Evolutionary conservation across 345 rosid genomes (phyloP), one percentile per base, ranked within the genome.

Genomic region (Hibiscus mutabilis): DNA sequence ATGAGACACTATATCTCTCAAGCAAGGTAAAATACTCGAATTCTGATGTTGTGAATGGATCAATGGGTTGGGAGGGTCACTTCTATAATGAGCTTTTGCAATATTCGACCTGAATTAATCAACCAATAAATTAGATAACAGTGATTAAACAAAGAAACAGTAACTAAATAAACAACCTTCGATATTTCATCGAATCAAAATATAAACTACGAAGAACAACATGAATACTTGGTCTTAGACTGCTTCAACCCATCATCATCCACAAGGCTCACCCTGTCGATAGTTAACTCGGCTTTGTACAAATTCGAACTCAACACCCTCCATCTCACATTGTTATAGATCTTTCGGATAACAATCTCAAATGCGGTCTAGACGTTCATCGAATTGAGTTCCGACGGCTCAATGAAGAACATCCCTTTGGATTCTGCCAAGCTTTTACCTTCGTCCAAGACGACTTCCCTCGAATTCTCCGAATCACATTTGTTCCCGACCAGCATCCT

Each of bases 401-500:
- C 98, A 83, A 88, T 84, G 80, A 91, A 94, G 84, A 90, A 91
- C 66, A 94, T 49, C 0, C 88, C 89, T 80, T 88, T 90, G 56
- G 83, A 88, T 78, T 91, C 93, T 0, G 96, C 97, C 0, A 94
- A 84, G 74, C 77, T 82, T 74, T 86, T 87, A 25, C 93, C 93
- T 74, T 93, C 97, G 46, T 89, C 91, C n/a, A 75, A 73, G 58
- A 80, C 84, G 52, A 91, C 87, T 19, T 87, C 95, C 77, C 98
- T 82, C 0, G 88, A 85, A 57, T 81, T 84, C 29, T 88, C 89
- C 78, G 89, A 78, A 79, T 91, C 96, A 27, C 92, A 83, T 75
- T 93, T 91, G 88, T 93, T 93, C 52, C 97, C 97, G 4, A 93
- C 98, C 60, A 91, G 89, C 97, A 89, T 94, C 73, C 84, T 88